Percentiles rank a stretch among this genome's conserved stretches.
Conservation (phyloP, 441 rosid genomes). For the Gossypium aridum region DNA sequence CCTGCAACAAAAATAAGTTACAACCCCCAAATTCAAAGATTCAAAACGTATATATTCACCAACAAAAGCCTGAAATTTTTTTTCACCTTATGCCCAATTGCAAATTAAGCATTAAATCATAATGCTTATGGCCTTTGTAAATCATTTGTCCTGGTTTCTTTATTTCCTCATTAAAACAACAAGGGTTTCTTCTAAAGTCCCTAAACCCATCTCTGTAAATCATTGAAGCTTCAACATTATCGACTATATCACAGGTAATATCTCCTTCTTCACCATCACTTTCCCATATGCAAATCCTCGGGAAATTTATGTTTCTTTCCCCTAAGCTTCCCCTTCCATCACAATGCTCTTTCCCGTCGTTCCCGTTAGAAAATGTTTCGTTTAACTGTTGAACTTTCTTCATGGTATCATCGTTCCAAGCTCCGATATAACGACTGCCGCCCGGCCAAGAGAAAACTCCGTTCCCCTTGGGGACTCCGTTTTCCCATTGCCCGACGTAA, state of each 20-base stretch:
- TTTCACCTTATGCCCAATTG: conserved; percentile 84
- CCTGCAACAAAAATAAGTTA: conserved; percentile 3
- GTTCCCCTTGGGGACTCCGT: conserved; percentile 61
- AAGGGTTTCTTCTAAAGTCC: conserved; percentile 66
- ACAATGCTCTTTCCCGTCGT: conserved; percentile 29
- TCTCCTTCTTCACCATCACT: conserved; percentile 95
- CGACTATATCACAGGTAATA: conserved; percentile 85
- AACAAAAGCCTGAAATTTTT: background rate
- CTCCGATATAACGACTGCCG: conserved; percentile 55
- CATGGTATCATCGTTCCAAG: conserved; percentile 52
- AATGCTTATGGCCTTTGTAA: conserved; percentile 87
- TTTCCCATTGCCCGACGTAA: conserved; percentile 77
- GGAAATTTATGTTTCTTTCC: conserved; percentile 53
- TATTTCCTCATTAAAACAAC: conserved; percentile 62
- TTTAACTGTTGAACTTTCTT: conserved; percentile 31
- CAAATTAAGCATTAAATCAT: conserved; percentile 90
- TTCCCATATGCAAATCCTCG: conserved; percentile 93
- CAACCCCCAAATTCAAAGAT: background rate
- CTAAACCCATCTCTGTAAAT: conserved; percentile 53
- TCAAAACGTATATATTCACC: conserved; percentile 3
- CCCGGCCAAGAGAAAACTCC: conserved; percentile 67
- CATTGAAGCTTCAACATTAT: conserved; percentile 66
- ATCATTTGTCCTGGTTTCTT: conserved; percentile 88
- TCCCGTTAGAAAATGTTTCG: conserved; percentile 34
- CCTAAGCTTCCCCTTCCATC: conserved; percentile 58